A percentile compares a stretch with the other conserved stretches of the same genome.
These are phyloP conservation scores for Parascedosporium putredinis DNA, from an alignment of 2,329 filamentous ascomycete genomes.

Conservation along the genomic window DNA sequence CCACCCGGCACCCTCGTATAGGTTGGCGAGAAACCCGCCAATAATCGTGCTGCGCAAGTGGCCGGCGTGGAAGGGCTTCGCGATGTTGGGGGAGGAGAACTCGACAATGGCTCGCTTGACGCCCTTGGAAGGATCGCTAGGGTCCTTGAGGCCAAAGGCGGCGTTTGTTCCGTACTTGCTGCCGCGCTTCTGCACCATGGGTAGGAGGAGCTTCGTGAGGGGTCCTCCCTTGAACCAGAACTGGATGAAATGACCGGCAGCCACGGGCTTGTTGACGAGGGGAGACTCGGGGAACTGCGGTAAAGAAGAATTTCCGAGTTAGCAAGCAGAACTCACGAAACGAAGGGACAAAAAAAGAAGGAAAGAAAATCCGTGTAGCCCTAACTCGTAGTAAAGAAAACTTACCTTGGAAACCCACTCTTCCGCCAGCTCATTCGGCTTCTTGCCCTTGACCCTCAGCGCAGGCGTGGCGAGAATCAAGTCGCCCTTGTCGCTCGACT, in stretches of 20 bases:
- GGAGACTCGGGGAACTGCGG: constrained; percentile 70
- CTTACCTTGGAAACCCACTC: constrained; percentile 52
- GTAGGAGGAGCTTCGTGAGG: constrained; percentile 56
- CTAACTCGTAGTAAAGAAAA: too few relatives aligned
- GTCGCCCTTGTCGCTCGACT: constrained; percentile 72
- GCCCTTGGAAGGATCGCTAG: constrained; percentile 46
- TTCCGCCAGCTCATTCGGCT: constrained; percentile 49
- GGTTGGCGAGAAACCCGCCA: constrained; percentile 63
- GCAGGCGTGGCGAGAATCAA: constrained; percentile 68
- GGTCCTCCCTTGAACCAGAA: constrained; percentile 71
- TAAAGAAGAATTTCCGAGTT: constrained; percentile 5
- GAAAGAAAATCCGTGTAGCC: not conserved
- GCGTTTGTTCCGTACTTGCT: constrained; percentile 52
- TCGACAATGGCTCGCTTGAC: constrained; percentile 64
- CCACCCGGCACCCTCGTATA: constrained; percentile 63
- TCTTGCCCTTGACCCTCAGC: constrained; percentile 64
- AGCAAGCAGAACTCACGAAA: not conserved
- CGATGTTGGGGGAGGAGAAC: constrained; percentile 79
- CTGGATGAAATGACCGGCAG: constrained; percentile 59
- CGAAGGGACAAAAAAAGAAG: not conserved
- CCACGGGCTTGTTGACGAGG: constrained; percentile 58
- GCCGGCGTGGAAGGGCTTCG: constrained; percentile 73
- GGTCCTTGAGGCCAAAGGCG: constrained; percentile 49
- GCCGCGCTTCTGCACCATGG: constrained; percentile 55
- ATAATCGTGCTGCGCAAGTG: constrained; percentile 73